Percentiles rank a stretch among this genome's conserved stretches.
These are phyloP conservation scores for Mortierella sp. DNA, from an alignment of 371 early-diverging fungal species.

Conservation along the genomic window DNA sequence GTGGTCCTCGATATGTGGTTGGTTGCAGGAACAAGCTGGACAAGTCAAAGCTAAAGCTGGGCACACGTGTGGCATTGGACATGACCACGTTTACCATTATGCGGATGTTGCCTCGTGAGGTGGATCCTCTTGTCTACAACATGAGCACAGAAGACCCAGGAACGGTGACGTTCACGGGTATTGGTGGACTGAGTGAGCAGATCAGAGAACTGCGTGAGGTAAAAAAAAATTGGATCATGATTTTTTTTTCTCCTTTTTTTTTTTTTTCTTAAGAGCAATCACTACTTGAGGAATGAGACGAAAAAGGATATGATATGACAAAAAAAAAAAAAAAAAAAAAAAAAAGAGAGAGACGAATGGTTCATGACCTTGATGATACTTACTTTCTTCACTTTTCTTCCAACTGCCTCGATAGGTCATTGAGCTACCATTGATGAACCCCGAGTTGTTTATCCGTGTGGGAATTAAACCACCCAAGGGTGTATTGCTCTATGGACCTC, in stretches of 20 bases:
- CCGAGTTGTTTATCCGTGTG: constrained; percentile 97
- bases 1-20: constrained; percentile 98
- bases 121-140: constrained; percentile 98
- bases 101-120: constrained; percentile 97
- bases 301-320: neutral
- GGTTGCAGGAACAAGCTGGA: constrained; percentile 94
- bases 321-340: too few relatives aligned
- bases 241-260: neutral
- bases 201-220: constrained; percentile 95
- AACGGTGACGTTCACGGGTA: constrained; percentile 92
- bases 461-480: constrained; percentile 95
- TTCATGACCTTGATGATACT: too few relatives aligned
- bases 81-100: constrained; percentile 99
- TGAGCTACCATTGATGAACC: constrained; percentile 98
- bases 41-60: constrained; percentile 90
- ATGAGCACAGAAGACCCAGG: constrained; percentile 98
- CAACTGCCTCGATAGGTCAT: constrained; percentile 72
- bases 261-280: constrained; percentile 4
- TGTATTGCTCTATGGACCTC: constrained; percentile 97
- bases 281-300: too few relatives aligned
- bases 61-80: constrained; percentile 97
- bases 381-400: constrained; percentile 3
- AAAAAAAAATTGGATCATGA: neutral
- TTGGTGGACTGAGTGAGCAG: constrained; percentile 97
- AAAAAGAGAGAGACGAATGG: too few relatives aligned